Conservation (phyloP, 768 basidiomycete genomes). For the Xanthoconium stramineum region DNA sequence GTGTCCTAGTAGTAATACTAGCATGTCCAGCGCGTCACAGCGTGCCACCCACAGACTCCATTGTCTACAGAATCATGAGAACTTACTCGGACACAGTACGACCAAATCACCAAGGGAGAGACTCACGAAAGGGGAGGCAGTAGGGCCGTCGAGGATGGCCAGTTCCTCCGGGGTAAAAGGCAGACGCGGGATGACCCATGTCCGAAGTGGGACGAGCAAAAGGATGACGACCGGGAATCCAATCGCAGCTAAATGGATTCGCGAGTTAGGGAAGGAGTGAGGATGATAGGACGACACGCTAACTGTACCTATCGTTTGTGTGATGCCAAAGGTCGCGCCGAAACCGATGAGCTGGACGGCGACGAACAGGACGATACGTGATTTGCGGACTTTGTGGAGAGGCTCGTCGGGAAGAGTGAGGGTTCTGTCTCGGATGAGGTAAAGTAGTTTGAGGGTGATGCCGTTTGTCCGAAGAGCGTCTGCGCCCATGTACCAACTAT, state of each 20-base stretch:
- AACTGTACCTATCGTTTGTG: slow-evolving; percentile 76
- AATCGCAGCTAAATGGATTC: slow-evolving; percentile 61
- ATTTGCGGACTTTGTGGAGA: slow-evolving; percentile 68
- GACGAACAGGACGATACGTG: slow-evolving; percentile 69
- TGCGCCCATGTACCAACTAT: slow-evolving; percentile 93
- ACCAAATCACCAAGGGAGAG: slow-evolving; percentile 9
- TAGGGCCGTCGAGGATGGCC: slow-evolving; percentile 81
- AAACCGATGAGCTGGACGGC: slow-evolving; percentile 78
- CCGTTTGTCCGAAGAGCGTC: slow-evolving; percentile 79
- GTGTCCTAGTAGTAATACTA: neutral
- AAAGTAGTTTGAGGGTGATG: slow-evolving; percentile 78
- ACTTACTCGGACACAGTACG: too few species aligned
- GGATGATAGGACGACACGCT: neutral
- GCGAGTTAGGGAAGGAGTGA: neutral
- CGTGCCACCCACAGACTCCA: slow-evolving; percentile 43
- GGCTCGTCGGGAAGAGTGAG: slow-evolving; percentile 68
- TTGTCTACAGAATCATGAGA: slow-evolving; percentile 30
- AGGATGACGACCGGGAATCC: slow-evolving; percentile 90
- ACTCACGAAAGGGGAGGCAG: slow-evolving; percentile 84
- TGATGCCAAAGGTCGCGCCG: slow-evolving; percentile 85
- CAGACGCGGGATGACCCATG: slow-evolving; percentile 66
- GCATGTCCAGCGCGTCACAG: neutral
- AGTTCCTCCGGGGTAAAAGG: slow-evolving; percentile 79
- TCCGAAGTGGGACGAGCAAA: slow-evolving; percentile 74
- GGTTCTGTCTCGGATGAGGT: slow-evolving; percentile 68